These are phyloP conservation scores for Carex kokanica DNA, from an alignment of 176 grass and related monocot genomes.

Conservation along the genomic window DNA sequence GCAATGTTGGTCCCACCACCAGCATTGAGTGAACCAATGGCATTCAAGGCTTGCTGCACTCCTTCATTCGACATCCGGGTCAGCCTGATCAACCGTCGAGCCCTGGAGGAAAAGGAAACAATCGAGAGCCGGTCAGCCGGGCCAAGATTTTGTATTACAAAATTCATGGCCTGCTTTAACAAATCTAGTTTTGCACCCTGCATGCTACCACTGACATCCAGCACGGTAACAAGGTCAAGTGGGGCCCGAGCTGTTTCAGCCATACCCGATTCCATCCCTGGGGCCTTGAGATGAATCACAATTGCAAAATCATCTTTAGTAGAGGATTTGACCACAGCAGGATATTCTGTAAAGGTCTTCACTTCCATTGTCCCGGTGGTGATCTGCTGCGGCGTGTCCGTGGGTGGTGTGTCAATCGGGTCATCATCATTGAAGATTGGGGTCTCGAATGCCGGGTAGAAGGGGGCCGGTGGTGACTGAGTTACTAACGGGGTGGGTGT, in stretches of 20 bases:
- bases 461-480: background rate
- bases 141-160: conserved; percentile 66
- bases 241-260: conserved; percentile 16
- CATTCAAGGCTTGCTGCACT: conserved; percentile 6
- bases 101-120: conserved; percentile 45
- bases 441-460: background rate
- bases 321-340: conserved; percentile 33
- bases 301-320: conserved; percentile 43
- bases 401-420: background rate
- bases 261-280: background rate
- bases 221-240: conserved; percentile 31
- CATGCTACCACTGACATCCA: conserved; percentile 36
- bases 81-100: conserved; percentile 43
- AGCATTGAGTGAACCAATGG: conserved; percentile 33
- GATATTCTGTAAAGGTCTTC: conserved; percentile 47
- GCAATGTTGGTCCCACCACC: conserved; percentile 56
- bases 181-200: background rate
- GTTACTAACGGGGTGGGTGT: background rate
- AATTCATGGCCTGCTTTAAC: conserved; percentile 39
- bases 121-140: conserved; percentile 52
- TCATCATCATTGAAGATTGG: conserved; percentile 25
- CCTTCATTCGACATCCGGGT: conserved; percentile 41
- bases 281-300: conserved; percentile 53
- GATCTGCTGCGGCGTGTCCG: background rate
- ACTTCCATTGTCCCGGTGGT: conserved; percentile 34